Conservation (phyloP, 2,329 filamentous ascomycete species). For the Paraphoma sp. region DNA sequence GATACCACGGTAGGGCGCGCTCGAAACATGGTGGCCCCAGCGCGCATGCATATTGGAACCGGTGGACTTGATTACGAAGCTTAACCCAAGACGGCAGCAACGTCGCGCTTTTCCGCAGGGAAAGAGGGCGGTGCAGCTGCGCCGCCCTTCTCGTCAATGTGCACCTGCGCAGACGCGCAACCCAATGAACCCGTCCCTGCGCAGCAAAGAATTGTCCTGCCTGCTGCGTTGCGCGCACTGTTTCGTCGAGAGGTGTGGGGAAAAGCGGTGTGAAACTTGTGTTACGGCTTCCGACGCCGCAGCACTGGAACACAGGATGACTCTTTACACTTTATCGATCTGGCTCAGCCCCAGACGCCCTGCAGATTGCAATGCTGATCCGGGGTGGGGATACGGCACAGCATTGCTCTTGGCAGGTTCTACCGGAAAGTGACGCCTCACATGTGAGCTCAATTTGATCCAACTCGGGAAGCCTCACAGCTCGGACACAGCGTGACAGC, state of each 20-base stretch:
- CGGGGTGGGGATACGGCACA: constrained; percentile 3
- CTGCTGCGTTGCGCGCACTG: background rate
- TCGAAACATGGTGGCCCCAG: constrained; percentile 24
- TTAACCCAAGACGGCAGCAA: constrained; percentile 27
- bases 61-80: constrained; percentile 34
- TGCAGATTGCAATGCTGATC: constrained; percentile 5
- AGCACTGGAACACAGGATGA: background rate
- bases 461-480: too few relatives aligned
- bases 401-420: constrained; percentile 12
- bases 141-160: constrained; percentile 31
- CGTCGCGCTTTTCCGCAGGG: constrained; percentile 23
- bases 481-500: too few relatives aligned
- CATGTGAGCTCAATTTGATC: too few relatives aligned
- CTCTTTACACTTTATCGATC: constrained; percentile 13
- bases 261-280: constrained; percentile 24
- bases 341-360: constrained; percentile 8
- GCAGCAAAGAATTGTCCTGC: too few relatives aligned
- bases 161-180: background rate
- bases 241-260: background rate
- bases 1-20: constrained; percentile 32
- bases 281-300: background rate
- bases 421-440: constrained; percentile 3
- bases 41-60: constrained; percentile 27
- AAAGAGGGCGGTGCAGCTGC: constrained; percentile 35
- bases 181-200: background rate